Base-by-base conservation (phyloP, 345 rosid genomes). In the Murraya koenigii region DNA sequence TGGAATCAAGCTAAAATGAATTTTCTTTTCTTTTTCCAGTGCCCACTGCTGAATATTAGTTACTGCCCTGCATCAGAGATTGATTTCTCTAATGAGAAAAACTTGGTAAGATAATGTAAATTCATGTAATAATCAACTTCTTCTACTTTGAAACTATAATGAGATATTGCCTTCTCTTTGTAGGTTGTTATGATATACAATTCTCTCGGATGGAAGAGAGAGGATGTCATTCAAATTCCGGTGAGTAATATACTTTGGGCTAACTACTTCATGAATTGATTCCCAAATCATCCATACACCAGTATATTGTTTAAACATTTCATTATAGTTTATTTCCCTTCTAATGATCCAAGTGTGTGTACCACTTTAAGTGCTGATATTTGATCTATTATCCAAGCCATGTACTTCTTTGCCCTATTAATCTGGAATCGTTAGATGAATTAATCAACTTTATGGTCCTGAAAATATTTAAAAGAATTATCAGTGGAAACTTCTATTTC, bases 141-240 rank as follows among this genome's bases (percentile, higher is more conserved):
- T 81, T 78, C 59, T 66, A 72, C 71, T 60, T 62, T 75, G 65
- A 77, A 61, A 78, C 69, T 49, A 66, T 83, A 5, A 22, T 64
- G 35, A 63, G 65, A 60, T 70, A 9, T 41, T 76, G 67, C 71
- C 39, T 84, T 78, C 69, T 72, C 67, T 60, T 80, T 83, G 78
- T 81, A 96, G 99, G 76, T 86, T 63, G 84, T 92, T 77, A 88
- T 96, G 84, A 90, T 89, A 72, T 96, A 96, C 85, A 96, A 96
- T 82, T 80, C 99, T 66, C 96, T 96, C 67, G 99, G 98, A 85
- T 96, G 98, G 99, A 88, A 90, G 83, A 89, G 99, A 84, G 90
- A 86, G 68, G 97, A 96, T 83, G 84, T 89, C 35, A 82, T 96
- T 78, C 93, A 87, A 78, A 84, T 96, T 83, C 99, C 99, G 20